Base-by-base conservation (phyloP, 1,284 basidiomycete species). In the Ganoderma lucidum region DNA sequence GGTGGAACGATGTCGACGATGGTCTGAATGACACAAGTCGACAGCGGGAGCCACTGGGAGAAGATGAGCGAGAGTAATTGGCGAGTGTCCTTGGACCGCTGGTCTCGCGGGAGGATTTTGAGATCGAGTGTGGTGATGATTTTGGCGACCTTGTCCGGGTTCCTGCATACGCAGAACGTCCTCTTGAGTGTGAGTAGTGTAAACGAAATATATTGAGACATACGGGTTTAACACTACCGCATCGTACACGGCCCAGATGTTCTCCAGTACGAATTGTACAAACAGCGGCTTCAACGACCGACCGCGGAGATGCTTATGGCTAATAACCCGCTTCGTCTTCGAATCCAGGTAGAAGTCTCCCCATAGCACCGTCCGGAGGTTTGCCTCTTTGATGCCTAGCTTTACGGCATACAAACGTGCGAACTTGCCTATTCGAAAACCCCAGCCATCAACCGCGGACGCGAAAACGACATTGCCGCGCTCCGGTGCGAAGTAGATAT, bases 261-360 rank as follows among this genome's bases (percentile, higher is more conserved):
- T 99, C 70, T 99, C 98, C 74, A 99, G 83, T 5, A 99, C 93
- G 76, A 99, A 98, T 81, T 99, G 97, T 5, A 99, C 98, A 78
- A 99, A 99, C 63, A 99, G 86, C n/a, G 97, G 96, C 83, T 99
- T 99, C 76, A 99, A 83, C 41, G 88, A 86, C 32, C 96, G 89
- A 23, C 95, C 95, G 71, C 90, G 90, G 67, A 97, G 87, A 80
- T 96, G 94, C 81, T 97, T 98, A 78, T 96, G 87, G 73, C 93
- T 94, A 76, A 99, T 92, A 30, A 99, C 94, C 71, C 92, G 88
- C 83, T 98, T 99, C 63, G 94, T 93, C 84, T 99, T 99, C 0
- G 97, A 95, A 79, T 99, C 98, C 67, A 99, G 86, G 83, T 94
- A 99, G 81, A 93, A 99, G 80, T 99, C 97, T 1, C 98, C 98